Evolutionary conservation across 257 asterid species (phyloP).

Genomic region (Euphrasia confusa): DNA sequence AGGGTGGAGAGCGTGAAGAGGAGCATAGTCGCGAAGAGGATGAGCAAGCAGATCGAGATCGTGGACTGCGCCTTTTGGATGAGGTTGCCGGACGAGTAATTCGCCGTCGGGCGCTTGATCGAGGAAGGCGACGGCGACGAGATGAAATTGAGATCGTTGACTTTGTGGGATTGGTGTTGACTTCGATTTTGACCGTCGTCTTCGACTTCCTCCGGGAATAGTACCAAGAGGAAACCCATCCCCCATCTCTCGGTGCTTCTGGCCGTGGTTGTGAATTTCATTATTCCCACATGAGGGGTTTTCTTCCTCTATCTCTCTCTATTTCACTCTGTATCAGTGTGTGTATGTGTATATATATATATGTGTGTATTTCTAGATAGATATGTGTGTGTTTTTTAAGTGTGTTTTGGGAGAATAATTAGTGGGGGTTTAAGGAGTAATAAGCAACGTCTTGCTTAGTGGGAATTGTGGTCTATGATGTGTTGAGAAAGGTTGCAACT

Average conservation of each 20-base stretch:
- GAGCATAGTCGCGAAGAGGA: conserved; percentile 44
- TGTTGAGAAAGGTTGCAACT: too few species aligned
- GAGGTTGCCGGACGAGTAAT: conserved; percentile 28
- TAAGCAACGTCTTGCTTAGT: too few species aligned
- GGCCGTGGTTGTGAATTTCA: conserved; percentile 5
- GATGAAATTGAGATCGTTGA: conserved; percentile 8
- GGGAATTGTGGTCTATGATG: too few species aligned
- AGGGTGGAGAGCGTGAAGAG: conserved; percentile 48
- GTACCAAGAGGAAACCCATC: conserved; percentile 47
- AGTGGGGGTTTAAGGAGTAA: too few species aligned
- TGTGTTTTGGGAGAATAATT: too few species aligned
- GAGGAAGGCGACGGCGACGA: background rate
- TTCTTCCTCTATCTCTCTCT: conserved; percentile 16
- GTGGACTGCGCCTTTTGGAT: conserved; percentile 47
- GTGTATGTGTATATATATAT: too few species aligned
- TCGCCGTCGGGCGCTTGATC: conserved; percentile 25
- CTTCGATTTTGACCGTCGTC: conserved; percentile 28
- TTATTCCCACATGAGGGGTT: conserved; percentile 17
- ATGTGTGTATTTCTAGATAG: too few species aligned
- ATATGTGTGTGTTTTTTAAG: too few species aligned
- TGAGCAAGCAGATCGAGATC: conserved; percentile 46
- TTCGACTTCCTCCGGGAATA: conserved; percentile 35
- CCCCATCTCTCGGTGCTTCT: conserved; percentile 37
- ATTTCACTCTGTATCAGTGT: too few species aligned
- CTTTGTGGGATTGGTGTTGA: background rate